These are phyloP conservation scores for Nepenthes gracilis DNA, from an alignment of 148 eudicot species.

Conservation along the genomic window DNA sequence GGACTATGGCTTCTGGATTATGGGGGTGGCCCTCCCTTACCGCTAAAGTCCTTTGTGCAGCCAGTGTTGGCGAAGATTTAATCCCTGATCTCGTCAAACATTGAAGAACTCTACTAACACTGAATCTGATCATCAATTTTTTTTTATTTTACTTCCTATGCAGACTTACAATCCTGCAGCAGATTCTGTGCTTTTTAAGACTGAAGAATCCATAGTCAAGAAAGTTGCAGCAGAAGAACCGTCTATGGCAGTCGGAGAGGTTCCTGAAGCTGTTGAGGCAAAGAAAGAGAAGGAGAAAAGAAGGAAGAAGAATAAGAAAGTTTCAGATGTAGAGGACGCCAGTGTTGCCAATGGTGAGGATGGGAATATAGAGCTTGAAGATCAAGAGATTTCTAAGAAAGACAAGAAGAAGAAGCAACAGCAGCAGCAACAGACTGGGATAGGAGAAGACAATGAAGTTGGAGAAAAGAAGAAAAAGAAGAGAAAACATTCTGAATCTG, in stretches of 20 bases:
- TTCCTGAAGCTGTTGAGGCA: slow-evolving; percentile 3
- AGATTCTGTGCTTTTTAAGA: slow-evolving; percentile 47
- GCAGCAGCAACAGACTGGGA: slow-evolving; percentile 26
- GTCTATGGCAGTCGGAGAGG: slow-evolving; percentile 15
- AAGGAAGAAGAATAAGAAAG: slow-evolving; percentile 8
- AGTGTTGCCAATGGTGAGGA: slow-evolving; percentile 4
- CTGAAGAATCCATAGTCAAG: slow-evolving; percentile 19
- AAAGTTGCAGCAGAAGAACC: slow-evolving; percentile 7
- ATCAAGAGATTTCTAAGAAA: not conserved
- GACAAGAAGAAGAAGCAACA: not conserved
- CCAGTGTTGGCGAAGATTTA: no score
- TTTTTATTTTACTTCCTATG: not conserved
- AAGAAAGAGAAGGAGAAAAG: slow-evolving; percentile 8
- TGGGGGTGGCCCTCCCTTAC: slow-evolving; percentile 32
- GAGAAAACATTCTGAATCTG: slow-evolving; percentile 58
- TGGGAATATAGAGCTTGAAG: not conserved
- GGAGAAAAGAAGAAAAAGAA: slow-evolving; percentile 65
- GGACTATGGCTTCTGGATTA: slow-evolving; percentile 9
- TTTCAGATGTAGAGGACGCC: slow-evolving; percentile 8
- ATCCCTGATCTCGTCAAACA: no score
- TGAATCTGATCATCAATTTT: no score
- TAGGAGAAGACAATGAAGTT: slow-evolving; percentile 13
- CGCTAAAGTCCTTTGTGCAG: not conserved
- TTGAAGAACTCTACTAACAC: no score
- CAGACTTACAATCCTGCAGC: slow-evolving; percentile 91